Conservation (phyloP, 164 flowering plant species). For the Macadamia integrifolia region DNA sequence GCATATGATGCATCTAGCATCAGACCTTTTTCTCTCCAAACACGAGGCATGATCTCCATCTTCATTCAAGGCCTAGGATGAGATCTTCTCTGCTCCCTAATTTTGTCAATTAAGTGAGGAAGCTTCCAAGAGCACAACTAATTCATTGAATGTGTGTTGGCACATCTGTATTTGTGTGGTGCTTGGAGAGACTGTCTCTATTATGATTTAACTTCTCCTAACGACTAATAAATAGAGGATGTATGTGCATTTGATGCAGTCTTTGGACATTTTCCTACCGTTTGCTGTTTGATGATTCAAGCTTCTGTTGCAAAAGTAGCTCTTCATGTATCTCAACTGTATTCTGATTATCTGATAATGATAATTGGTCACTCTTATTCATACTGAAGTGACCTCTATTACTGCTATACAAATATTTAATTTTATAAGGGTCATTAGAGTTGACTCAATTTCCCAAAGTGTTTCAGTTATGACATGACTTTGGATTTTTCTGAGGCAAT, state of each 20-base stretch:
- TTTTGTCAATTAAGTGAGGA: too few species aligned
- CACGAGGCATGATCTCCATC: too few species aligned
- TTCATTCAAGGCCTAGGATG: too few species aligned
- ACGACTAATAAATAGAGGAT: too few species aligned
- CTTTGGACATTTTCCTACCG: too few species aligned
- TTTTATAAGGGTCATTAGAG: conserved; percentile 2
- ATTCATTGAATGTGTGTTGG: background rate
- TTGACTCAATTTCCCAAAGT: conserved; percentile 27
- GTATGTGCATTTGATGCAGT: too few species aligned
- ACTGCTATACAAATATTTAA: background rate
- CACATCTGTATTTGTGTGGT: background rate
- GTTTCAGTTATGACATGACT: conserved; percentile 81
- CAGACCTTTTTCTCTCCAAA: too few species aligned
- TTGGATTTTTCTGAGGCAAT: conserved; percentile 84
- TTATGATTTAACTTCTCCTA: background rate
- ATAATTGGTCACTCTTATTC: background rate
- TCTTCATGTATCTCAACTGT: background rate
- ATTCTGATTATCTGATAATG: background rate
- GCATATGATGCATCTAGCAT: too few species aligned
- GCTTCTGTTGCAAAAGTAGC: background rate
- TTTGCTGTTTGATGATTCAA: too few species aligned
- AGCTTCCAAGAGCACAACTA: too few species aligned
- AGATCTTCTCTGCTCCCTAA: too few species aligned
- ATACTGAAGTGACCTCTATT: background rate
- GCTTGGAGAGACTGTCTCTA: background rate